Evolutionary conservation across 1,139 yeast species (phyloP).

Genomic region (Yamadazyma oceani): DNA sequence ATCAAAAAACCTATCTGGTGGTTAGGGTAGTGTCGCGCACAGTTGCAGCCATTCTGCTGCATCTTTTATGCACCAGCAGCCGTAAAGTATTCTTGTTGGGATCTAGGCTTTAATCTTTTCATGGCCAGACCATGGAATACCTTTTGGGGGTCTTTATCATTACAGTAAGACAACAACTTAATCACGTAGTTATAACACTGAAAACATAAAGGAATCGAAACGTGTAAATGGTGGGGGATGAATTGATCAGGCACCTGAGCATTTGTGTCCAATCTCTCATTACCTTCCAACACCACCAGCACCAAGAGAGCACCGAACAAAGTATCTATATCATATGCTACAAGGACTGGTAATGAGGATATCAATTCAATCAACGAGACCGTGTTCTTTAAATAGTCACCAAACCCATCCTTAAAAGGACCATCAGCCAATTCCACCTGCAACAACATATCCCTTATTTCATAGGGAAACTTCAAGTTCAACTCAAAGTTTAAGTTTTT

Average conservation of each 20-base stretch:
- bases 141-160: conserved; percentile 11
- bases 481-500: conserved; percentile 43
- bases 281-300: conserved; percentile 32
- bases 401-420: conserved; percentile 23
- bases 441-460: conserved; percentile 28
- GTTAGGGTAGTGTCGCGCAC: no score
- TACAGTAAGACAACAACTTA: conserved; percentile 26
- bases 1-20: no score
- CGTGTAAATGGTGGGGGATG: conserved; percentile 19
- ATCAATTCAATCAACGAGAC: conserved; percentile 40
- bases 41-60: no score
- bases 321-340: conserved; percentile 34
- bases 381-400: conserved; percentile 35
- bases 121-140: conserved; percentile 16
- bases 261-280: conserved; percentile 19
- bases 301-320: conserved; percentile 37
- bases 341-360: conserved; percentile 41
- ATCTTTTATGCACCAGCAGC: neutral
- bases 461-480: conserved; percentile 40
- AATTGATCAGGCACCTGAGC: conserved; percentile 26
- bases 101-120: conserved; percentile 22
- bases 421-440: conserved; percentile 6
- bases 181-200: conserved; percentile 36
- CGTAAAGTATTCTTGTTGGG: neutral
- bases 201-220: conserved; percentile 23